Conservation (phyloP, 495 filamentous ascomycete genomes). For the Tuber melanosporum region DNA sequence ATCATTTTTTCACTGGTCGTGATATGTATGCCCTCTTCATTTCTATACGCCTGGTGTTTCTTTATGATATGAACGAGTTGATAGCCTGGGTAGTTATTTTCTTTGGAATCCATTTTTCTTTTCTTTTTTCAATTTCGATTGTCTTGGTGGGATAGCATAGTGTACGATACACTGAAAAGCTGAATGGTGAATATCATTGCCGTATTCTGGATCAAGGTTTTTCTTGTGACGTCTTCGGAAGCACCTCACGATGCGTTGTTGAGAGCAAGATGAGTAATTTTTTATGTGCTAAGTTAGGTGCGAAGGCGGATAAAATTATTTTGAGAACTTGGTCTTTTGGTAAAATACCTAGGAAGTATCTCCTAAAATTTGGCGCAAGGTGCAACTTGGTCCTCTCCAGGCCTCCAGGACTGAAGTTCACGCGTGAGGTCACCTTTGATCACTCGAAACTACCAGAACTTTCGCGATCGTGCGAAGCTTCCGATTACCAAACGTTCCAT, state of each 20-base stretch:
- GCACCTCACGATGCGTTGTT: neutral
- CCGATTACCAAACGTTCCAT: neutral
- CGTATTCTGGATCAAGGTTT: neutral
- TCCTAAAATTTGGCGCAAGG: neutral
- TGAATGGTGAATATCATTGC: neutral
- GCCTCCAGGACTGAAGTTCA: neutral
- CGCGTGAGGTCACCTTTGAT: neutral
- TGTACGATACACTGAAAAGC: neutral
- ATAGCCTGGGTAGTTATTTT: neutral
- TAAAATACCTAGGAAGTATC: neutral
- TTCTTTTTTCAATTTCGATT: neutral
- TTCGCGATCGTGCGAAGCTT: neutral
- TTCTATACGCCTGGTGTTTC: neutral
- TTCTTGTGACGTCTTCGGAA: neutral
- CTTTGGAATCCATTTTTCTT: neutral
- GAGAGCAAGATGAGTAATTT: neutral
- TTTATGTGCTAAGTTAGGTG: neutral
- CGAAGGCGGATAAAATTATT: neutral
- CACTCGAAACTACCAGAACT: neutral
- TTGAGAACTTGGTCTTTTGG: neutral
- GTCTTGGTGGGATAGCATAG: neutral
- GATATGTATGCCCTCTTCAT: conserved; percentile 1
- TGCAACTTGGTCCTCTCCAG: neutral
- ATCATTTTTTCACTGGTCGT: neutral
- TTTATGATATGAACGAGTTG: neutral